phyloP scores from a whole-genome alignment of 139 green algal genomes.

The Auxenochlorella protothecoides region DNA sequence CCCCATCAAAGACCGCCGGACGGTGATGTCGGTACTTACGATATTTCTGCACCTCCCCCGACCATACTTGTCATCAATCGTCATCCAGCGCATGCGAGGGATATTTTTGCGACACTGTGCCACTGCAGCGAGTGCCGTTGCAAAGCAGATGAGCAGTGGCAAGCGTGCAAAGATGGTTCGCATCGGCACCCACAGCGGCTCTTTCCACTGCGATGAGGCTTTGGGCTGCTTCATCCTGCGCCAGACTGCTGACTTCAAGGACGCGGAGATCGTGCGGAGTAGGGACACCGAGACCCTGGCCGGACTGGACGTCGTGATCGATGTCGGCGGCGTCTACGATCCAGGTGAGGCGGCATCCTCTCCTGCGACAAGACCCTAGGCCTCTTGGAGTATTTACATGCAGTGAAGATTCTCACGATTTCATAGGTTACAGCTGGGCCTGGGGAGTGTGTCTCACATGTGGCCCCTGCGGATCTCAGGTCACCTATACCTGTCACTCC shows the following conservation, averaged over 20 bases:
- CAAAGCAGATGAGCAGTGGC: neutral
- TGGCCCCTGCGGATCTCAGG: no score
- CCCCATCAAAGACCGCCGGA: no score
- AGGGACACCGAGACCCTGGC: constrained; percentile 69
- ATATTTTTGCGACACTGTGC: no score
- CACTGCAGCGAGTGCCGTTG: neutral
- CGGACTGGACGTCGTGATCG: constrained; percentile 77
- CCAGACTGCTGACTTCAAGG: constrained; percentile 43
- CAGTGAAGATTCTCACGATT: no score
- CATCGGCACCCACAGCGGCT: constrained; percentile 86
- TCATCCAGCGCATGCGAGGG: no score
- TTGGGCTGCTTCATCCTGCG: constrained; percentile 83
- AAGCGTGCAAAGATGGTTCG: neutral
- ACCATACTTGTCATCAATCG: no score
- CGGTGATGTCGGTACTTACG: no score
- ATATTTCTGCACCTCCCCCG: no score
- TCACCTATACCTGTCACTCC: neutral
- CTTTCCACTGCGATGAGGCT: constrained; percentile 97
- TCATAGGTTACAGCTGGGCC: no score
- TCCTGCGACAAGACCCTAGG: no score
- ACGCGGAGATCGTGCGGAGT: constrained; percentile 53
- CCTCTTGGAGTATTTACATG: no score
- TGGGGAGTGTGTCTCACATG: no score
- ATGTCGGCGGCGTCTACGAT: constrained; percentile 86
- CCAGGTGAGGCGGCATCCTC: constrained; percentile 10